Conservation (phyloP, 1,284 basidiomycete species). For the Malassezia psittaci region DNA sequence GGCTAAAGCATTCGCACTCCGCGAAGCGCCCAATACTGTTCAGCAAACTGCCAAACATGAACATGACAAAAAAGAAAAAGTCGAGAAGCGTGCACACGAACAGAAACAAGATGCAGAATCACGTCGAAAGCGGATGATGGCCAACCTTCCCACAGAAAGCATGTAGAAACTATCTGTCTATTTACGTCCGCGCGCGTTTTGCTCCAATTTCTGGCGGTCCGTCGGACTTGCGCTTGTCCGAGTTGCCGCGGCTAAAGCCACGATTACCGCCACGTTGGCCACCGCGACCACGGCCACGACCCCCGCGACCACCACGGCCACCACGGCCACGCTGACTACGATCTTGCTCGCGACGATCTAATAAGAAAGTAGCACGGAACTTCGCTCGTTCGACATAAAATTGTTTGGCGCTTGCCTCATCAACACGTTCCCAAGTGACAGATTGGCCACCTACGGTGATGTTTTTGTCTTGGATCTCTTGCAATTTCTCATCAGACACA, state of each 20-base stretch:
- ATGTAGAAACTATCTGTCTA: conserved; percentile 11
- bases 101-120: not conserved
- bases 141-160: conserved; percentile 12
- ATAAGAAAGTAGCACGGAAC: conserved; percentile 51
- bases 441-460: conserved; percentile 49
- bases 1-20: conserved; percentile 87
- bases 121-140: conserved; percentile 12
- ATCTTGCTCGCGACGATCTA: conserved; percentile 46
- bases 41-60: conserved; percentile 18
- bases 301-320: conserved; percentile 36
- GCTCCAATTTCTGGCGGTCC: conserved; percentile 9
- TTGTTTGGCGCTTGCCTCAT: conserved; percentile 63
- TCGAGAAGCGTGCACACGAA: not conserved
- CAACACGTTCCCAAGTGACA: conserved; percentile 44
- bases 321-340: conserved; percentile 53
- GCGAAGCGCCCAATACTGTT: conserved; percentile 75
- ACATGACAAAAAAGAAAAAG: conserved; percentile 12
- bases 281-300: conserved; percentile 24
- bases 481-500: conserved; percentile 51
- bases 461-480: conserved; percentile 49
- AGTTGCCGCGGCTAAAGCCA: conserved; percentile 7
- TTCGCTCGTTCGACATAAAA: conserved; percentile 61
- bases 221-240: conserved; percentile 33
- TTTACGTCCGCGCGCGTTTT: conserved; percentile 12
- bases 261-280: conserved; percentile 10